These are phyloP conservation scores for Russula lepida DNA, from an alignment of 768 basidiomycete genomes.

Conservation along the genomic window DNA sequence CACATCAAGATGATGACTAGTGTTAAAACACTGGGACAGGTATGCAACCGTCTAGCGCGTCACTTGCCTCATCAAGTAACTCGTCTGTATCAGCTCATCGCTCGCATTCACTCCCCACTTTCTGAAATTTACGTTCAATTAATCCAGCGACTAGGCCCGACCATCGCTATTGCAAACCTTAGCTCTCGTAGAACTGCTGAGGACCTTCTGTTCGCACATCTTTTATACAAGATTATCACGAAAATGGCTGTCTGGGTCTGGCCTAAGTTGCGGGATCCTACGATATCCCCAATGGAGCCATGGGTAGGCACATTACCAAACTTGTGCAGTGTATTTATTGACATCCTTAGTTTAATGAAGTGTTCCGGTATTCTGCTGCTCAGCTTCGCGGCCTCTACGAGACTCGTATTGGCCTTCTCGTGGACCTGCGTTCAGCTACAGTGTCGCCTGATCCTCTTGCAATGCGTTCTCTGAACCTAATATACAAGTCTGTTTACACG, in stretches of 20 bases:
- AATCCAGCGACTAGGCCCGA: constrained; percentile 32
- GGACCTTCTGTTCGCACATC: constrained; percentile 50
- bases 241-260: constrained; percentile 71
- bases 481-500: constrained; percentile 60
- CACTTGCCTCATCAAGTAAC: not conserved
- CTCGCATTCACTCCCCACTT: constrained; percentile 45
- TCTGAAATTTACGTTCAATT: constrained; percentile 53
- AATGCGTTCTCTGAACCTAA: constrained; percentile 40
- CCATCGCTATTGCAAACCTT: constrained; percentile 31
- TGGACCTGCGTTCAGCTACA: constrained; percentile 33
- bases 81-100: constrained; percentile 39
- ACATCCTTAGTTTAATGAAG: constrained; percentile 42
- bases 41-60: constrained; percentile 25
- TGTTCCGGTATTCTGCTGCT: constrained; percentile 51
- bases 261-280: constrained; percentile 29
- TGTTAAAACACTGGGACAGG: constrained; percentile 56
- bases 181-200: constrained; percentile 33
- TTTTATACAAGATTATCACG: constrained; percentile 66
- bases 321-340: not conserved
- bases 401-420: constrained; percentile 47
- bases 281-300: constrained; percentile 36
- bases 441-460: constrained; percentile 31
- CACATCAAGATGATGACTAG: constrained; percentile 63
- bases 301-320: constrained; percentile 39
- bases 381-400: constrained; percentile 50